Percentiles rank a stretch among this genome's conserved stretches.
phyloP scores from a whole-genome alignment of 2,329 filamentous ascomycete genomes.

The Aureobasidium mangrovei region DNA sequence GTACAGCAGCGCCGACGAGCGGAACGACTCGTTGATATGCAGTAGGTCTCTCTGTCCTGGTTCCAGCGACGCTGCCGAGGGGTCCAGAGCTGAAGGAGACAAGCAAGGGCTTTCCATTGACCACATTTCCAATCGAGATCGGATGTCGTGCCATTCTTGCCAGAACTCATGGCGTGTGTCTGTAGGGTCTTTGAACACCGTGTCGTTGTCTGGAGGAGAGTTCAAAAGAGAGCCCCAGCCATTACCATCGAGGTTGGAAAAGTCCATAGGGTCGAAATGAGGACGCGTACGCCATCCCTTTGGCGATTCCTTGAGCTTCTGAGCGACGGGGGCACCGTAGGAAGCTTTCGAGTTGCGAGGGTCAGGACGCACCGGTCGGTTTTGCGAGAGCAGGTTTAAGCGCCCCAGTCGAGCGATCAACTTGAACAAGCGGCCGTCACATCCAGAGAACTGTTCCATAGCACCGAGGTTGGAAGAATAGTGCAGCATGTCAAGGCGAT shows the following conservation, averaged over 20 bases:
- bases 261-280: conserved; percentile 26
- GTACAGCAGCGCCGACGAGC: conserved; percentile 80
- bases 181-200: conserved; percentile 29
- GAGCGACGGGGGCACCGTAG: neutral
- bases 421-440: conserved; percentile 79
- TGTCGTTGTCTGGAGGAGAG: conserved; percentile 28
- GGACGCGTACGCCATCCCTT: neutral
- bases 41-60: conserved; percentile 62
- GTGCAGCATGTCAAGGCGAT: conserved; percentile 54
- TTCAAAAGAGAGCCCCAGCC: conserved; percentile 52
- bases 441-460: conserved; percentile 78
- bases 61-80: conserved; percentile 17
- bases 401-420: conserved; percentile 75
- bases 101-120: conserved; percentile 43
- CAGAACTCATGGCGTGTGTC: conserved; percentile 59
- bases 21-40: conserved; percentile 82
- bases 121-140: conserved; percentile 70
- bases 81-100: conserved; percentile 35
- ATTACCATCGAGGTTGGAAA: conserved; percentile 57
- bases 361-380: conserved; percentile 39
- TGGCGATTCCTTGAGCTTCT: neutral
- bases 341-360: conserved; percentile 17
- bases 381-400: conserved; percentile 74
- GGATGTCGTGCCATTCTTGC: conserved; percentile 77
- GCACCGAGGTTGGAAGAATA: conserved; percentile 61